Evolutionary conservation across 768 basidiomycete genomes (phyloP).

Genomic region (Gyrodon lividus): DNA sequence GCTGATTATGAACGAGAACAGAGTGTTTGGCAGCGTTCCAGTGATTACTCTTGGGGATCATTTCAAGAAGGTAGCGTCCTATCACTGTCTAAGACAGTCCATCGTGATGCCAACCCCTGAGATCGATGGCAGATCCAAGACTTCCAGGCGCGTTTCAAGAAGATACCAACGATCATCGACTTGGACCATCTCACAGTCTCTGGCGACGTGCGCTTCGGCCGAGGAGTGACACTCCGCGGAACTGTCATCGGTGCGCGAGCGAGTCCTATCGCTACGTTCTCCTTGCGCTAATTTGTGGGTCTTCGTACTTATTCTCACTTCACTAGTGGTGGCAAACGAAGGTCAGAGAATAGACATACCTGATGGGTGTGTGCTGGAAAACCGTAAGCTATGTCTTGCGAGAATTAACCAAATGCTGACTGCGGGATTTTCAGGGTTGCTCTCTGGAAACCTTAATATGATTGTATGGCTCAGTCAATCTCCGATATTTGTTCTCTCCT

Average conservation of each 20-base stretch:
- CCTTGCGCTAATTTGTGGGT: not conserved
- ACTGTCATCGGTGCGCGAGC: slow-evolving; percentile 71
- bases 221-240: slow-evolving; percentile 80
- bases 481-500: not conserved
- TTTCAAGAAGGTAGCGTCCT: slow-evolving; percentile 82
- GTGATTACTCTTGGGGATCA: slow-evolving; percentile 96
- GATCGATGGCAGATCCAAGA: slow-evolving; percentile 58
- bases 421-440: slow-evolving; percentile 44
- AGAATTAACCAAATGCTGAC: not conserved
- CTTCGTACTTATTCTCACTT: not conserved
- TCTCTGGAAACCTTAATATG: slow-evolving; percentile 86
- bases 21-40: slow-evolving; percentile 88
- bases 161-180: slow-evolving; percentile 87
- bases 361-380: slow-evolving; percentile 77
- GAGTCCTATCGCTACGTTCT: not conserved
- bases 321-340: slow-evolving; percentile 71
- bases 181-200: slow-evolving; percentile 93
- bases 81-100: not conserved
- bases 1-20: slow-evolving; percentile 76
- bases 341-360: slow-evolving; percentile 81
- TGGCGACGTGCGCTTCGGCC: slow-evolving; percentile 88
- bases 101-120: not conserved
- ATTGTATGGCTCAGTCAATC: slow-evolving; percentile 39
- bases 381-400: slow-evolving; percentile 37
- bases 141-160: slow-evolving; percentile 95